Conservation (phyloP, 768 basidiomycete genomes). For the Boletellus ananas region DNA sequence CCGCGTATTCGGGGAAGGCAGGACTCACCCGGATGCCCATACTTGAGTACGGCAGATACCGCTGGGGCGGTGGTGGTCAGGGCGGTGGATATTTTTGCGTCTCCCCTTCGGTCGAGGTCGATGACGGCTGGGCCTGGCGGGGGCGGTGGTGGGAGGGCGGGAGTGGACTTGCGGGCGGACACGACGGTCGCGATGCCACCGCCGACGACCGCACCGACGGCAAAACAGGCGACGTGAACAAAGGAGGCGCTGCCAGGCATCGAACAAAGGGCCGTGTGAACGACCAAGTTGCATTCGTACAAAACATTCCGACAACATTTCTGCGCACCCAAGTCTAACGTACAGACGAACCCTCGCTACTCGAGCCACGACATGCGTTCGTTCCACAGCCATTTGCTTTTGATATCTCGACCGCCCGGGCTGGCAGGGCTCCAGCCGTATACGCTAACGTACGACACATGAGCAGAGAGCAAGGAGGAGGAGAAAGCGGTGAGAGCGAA, state of each 20-base stretch:
- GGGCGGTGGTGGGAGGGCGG: slow-evolving; percentile 1
- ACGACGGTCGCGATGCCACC: slow-evolving; percentile 63
- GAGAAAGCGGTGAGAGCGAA: neutral
- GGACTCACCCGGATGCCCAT: slow-evolving; percentile 19
- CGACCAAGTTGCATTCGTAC: neutral
- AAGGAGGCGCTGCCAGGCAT: slow-evolving; percentile 45
- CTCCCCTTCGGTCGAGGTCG: slow-evolving; percentile 44
- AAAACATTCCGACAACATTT: too few relatives aligned
- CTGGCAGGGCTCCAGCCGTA: slow-evolving; percentile 17
- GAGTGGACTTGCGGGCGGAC: slow-evolving; percentile 29
- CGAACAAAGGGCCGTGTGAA: neutral
- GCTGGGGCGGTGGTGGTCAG: slow-evolving; percentile 13
- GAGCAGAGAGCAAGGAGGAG: neutral
- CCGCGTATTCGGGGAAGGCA: too few relatives aligned
- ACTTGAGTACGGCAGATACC: slow-evolving; percentile 49
- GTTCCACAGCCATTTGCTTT: slow-evolving; percentile 42
- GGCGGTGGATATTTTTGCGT: slow-evolving; percentile 38
- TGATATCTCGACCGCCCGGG: slow-evolving; percentile 20
- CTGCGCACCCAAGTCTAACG: slow-evolving; percentile 1
- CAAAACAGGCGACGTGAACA: slow-evolving; percentile 70
- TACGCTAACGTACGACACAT: slow-evolving; percentile 11
- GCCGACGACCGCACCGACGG: slow-evolving; percentile 78
- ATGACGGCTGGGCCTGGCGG: slow-evolving; percentile 34
- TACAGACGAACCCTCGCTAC: slow-evolving; percentile 30
- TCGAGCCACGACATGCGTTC: slow-evolving; percentile 49